phyloP scores from a whole-genome alignment of 768 basidiomycete species.

The Pleurotus tuoliensis region DNA sequence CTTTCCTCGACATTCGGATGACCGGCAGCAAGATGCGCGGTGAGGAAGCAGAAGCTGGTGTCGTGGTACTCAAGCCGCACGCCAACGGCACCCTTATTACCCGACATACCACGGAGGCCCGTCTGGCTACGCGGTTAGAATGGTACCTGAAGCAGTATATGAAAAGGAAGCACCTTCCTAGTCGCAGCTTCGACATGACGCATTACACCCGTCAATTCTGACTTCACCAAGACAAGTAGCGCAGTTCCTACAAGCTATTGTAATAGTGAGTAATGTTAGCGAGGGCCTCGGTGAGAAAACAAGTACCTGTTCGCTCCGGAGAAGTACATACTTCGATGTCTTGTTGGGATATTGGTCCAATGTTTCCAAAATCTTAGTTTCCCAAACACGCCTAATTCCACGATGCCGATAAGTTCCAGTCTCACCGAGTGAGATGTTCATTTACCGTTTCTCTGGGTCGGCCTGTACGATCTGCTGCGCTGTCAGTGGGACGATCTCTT shows the following conservation, averaged over 20 bases:
- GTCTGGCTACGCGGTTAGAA: constrained; percentile 42
- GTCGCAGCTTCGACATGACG: constrained; percentile 90
- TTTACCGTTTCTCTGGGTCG: constrained; percentile 86
- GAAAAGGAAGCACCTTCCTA: constrained; percentile 61
- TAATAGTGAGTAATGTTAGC: constrained; percentile 5
- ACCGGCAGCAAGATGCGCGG: constrained; percentile 96
- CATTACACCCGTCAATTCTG: constrained; percentile 71
- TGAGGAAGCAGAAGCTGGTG: constrained; percentile 91
- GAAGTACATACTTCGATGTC: constrained; percentile 71
- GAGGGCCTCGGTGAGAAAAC: not conserved
- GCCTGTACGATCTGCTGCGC: constrained; percentile 96
- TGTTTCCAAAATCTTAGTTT: constrained; percentile 73
- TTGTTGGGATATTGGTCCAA: constrained; percentile 69
- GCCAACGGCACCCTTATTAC: constrained; percentile 95
- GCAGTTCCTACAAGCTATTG: constrained; percentile 91
- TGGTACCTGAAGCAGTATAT: not conserved
- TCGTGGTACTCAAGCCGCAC: constrained; percentile 91
- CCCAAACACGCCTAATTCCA: constrained; percentile 74
- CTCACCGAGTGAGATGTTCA: not conserved
- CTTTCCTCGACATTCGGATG: constrained; percentile 87
- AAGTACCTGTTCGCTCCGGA: constrained; percentile 87
- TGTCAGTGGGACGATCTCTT: constrained; percentile 97
- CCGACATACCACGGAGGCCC: constrained; percentile 90
- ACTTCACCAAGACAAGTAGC: constrained; percentile 78
- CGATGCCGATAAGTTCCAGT: not conserved